Evolutionary conservation across 345 rosid species (phyloP).

Genomic region (Bruguiera gymnorhiza): DNA sequence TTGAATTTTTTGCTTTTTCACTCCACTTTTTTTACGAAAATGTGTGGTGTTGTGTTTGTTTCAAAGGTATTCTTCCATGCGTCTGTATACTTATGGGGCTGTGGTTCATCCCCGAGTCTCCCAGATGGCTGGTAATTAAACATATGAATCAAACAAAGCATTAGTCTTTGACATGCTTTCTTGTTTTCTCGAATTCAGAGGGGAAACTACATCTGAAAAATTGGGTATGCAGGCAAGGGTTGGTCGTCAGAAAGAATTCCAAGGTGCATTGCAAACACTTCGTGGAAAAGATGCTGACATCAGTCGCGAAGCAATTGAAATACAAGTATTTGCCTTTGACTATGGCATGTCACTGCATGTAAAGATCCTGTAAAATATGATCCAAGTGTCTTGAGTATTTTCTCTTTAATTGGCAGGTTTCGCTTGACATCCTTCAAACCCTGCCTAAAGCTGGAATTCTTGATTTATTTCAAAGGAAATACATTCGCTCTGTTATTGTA

Average conservation of each 20-base stretch:
- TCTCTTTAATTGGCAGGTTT: constrained; percentile 17
- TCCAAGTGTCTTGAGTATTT: background rate
- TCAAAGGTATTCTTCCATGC: constrained; percentile 66
- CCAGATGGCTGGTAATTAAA: constrained; percentile 80
- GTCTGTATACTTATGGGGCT: constrained; percentile 54
- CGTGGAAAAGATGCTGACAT: constrained; percentile 64
- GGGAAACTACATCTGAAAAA: background rate
- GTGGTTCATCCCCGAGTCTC: constrained; percentile 70
- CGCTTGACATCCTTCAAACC: constrained; percentile 17
- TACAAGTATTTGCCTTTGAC: constrained; percentile 32
- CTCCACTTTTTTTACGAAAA: background rate
- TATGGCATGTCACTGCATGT: background rate
- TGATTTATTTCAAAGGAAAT: constrained; percentile 24
- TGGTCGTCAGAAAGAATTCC: constrained; percentile 59
- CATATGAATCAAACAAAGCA: background rate
- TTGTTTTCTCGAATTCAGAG: no score
- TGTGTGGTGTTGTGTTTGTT: constrained; percentile 15
- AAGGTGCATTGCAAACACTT: constrained; percentile 46
- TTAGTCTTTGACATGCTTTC: no score
- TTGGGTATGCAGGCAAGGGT: constrained; percentile 50
- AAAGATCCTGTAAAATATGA: background rate
- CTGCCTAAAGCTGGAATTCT: constrained; percentile 23
- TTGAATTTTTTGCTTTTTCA: background rate
- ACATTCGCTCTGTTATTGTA: constrained; percentile 7
- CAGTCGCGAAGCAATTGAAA: constrained; percentile 58